Base-by-base conservation (phyloP, 805 yeast species). In the Komagataella kurtzmanii region DNA sequence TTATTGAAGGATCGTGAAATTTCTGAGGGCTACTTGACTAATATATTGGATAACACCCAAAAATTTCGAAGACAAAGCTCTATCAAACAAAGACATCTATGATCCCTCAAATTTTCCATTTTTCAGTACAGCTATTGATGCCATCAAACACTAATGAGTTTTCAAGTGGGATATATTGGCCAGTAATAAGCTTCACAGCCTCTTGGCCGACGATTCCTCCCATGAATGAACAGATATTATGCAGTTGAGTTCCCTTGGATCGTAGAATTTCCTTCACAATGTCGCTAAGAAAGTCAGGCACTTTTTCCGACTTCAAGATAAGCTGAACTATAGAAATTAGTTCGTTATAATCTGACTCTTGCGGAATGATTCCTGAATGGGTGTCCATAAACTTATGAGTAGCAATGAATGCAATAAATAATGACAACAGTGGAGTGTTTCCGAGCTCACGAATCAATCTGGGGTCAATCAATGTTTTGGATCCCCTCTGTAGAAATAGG, bases 201-300 rank as follows among this genome's bases (percentile, higher is more conserved):
- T 91, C 99, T 61, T 91, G 97, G 3, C 88, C 83, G 0, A 80
- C 89, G 10, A 90, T 69, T 0, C 97, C 98, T 1, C 97, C 98
- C 56, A 87, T 69, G 3, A 88, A 65, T 3, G 96, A 73, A 18
- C 83, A 68, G 14, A 79, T 72, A 57, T 84, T 83, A 54, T 79
- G 82, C 12, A 79, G 50, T 55, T 77, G 80, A 0, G 58, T 53
- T 3, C 77, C 77, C 4, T 70, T 62, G 6, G 64, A 57, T 53
- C 76, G 55, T 3, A 67, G 53, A 49, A 81, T 62, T 53, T 74
- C 77, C 45, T 65, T 64, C 12, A 77, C 57, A 7, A 69, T 60
- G 47, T 72, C 72, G 12, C 64, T 59, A 44, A 73, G 63, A 0
- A 69, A 61, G 46, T 74, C 75, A 12, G 67, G 67, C 45, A 59